phyloP scores from a whole-genome alignment of 768 basidiomycete genomes.

The Clavulina sp. region DNA sequence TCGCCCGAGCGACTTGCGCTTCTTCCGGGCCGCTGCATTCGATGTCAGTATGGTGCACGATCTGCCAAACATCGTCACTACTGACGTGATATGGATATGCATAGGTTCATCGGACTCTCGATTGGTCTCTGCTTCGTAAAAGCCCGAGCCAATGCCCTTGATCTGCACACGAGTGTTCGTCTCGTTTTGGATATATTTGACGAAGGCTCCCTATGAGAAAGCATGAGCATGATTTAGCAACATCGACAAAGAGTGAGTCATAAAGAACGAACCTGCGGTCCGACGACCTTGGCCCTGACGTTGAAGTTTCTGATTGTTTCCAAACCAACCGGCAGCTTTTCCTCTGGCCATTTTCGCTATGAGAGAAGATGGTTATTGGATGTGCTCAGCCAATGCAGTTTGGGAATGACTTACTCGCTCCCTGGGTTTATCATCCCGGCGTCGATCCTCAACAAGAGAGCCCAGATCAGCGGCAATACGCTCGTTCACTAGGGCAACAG shows the following conservation, averaged over 20 bases:
- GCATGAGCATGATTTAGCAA: not conserved
- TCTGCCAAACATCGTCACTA: slow-evolving; percentile 11
- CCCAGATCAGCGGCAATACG: slow-evolving; percentile 59
- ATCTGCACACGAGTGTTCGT: slow-evolving; percentile 94
- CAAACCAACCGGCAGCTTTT: slow-evolving; percentile 76
- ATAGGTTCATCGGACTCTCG: slow-evolving; percentile 77
- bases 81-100: slow-evolving; percentile 82
- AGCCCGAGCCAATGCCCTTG: slow-evolving; percentile 87
- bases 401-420: slow-evolving; percentile 35
- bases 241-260: not conserved
- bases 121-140: slow-evolving; percentile 82
- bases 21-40: slow-evolving; percentile 60
- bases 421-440: slow-evolving; percentile 35
- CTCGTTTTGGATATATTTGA: slow-evolving; percentile 95
- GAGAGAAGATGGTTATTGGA: not conserved
- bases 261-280: slow-evolving; percentile 51
- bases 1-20: slow-evolving; percentile 69
- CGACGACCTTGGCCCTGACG: slow-evolving; percentile 92
- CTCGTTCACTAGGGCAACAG: slow-evolving; percentile 56
- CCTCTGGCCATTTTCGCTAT: slow-evolving; percentile 97
- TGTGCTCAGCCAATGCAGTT: not conserved
- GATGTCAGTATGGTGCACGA: not conserved
- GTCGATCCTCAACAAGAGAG: slow-evolving; percentile 60
- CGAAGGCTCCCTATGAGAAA: slow-evolving; percentile 66
- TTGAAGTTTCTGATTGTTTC: slow-evolving; percentile 94